Conservation (phyloP, 208 protist species). For the Leishmania lainsoni region DNA sequence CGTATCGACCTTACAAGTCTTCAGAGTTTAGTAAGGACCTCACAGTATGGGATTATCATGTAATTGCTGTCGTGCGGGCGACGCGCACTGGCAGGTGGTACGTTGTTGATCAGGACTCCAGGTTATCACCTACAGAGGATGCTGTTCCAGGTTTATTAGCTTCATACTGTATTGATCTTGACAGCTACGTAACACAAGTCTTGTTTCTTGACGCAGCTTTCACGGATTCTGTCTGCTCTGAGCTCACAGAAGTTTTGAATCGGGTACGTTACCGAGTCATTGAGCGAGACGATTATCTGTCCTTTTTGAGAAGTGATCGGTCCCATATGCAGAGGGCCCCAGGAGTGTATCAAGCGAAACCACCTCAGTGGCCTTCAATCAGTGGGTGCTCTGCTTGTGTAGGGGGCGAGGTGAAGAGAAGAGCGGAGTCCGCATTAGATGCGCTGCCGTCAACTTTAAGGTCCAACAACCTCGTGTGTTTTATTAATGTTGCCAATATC, state of each 20-base stretch:
- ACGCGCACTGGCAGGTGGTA: slow-evolving; percentile 15
- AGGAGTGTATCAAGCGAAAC: slow-evolving; percentile 22
- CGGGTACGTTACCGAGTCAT: slow-evolving; percentile 37
- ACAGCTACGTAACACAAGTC: slow-evolving; percentile 17
- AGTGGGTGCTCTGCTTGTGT: slow-evolving; percentile 6
- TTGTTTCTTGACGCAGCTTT: slow-evolving; percentile 15
- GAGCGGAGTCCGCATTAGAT: slow-evolving; percentile 5
- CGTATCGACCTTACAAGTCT: slow-evolving; percentile 29
- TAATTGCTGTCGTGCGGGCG: slow-evolving; percentile 28
- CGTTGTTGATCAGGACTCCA: slow-evolving; percentile 42
- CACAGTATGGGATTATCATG: slow-evolving; percentile 47
- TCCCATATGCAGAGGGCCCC: slow-evolving; percentile 34
- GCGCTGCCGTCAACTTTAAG: not conserved
- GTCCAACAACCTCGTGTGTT: slow-evolving; percentile 40
- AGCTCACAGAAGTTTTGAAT: slow-evolving; percentile 13
- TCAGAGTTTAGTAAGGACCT: slow-evolving; percentile 16
- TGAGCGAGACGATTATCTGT: slow-evolving; percentile 27
- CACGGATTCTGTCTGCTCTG: not conserved
- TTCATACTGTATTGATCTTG: slow-evolving; percentile 31
- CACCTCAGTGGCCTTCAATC: slow-evolving; percentile 28
- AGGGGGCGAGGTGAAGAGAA: not conserved
- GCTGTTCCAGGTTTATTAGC: slow-evolving; percentile 7
- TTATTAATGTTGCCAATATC: slow-evolving; percentile 44
- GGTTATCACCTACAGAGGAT: slow-evolving; percentile 12
- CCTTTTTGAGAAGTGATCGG: slow-evolving; percentile 40